These are phyloP conservation scores for Peronospora destructor DNA, from an alignment of 352 stramenopile genomes.

Conservation along the genomic window DNA sequence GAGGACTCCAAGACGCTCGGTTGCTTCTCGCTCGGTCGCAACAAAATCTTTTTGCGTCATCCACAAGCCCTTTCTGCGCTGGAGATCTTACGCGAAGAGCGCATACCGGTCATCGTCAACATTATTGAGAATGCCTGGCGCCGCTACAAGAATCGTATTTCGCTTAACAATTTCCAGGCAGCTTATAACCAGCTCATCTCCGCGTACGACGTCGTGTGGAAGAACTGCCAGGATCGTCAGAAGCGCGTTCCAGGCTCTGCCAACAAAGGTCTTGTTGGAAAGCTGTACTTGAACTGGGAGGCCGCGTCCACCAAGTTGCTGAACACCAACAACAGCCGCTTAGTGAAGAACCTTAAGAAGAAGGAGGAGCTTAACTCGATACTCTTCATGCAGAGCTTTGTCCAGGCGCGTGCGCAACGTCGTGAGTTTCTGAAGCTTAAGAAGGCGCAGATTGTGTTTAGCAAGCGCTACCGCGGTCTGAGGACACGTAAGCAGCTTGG, in stretches of 20 bases:
- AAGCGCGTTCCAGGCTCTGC: slow-evolving; percentile 50
- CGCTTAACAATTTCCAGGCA: slow-evolving; percentile 50
- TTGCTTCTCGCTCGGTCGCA: slow-evolving; percentile 78
- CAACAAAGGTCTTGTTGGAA: slow-evolving; percentile 45
- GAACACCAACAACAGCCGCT: slow-evolving; percentile 34
- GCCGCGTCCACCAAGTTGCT: slow-evolving; percentile 46
- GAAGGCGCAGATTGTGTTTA: slow-evolving; percentile 63
- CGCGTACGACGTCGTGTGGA: slow-evolving; percentile 43
- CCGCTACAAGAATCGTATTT: slow-evolving; percentile 72
- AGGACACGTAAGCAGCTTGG: slow-evolving; percentile 70
- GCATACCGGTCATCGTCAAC: slow-evolving; percentile 70
- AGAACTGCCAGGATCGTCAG: slow-evolving; percentile 64
- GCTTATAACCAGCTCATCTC: slow-evolving; percentile 46
- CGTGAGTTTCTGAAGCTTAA: slow-evolving; percentile 52
- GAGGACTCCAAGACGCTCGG: slow-evolving; percentile 69
- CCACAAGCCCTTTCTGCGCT: slow-evolving; percentile 84
- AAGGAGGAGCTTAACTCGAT: slow-evolving; percentile 63
- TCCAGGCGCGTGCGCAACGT: slow-evolving; percentile 44
- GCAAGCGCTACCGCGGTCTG: slow-evolving; percentile 66
- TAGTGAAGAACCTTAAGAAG: slow-evolving; percentile 42
- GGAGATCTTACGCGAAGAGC: slow-evolving; percentile 70
- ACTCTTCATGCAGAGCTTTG: slow-evolving; percentile 71
- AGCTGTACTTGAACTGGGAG: slow-evolving; percentile 62
- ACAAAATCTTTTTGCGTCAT: slow-evolving; percentile 88
- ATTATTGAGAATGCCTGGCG: slow-evolving; percentile 83